Evolutionary conservation across 352 stramenopile genomes (phyloP).

Genomic region (Pythium guiyangense): DNA sequence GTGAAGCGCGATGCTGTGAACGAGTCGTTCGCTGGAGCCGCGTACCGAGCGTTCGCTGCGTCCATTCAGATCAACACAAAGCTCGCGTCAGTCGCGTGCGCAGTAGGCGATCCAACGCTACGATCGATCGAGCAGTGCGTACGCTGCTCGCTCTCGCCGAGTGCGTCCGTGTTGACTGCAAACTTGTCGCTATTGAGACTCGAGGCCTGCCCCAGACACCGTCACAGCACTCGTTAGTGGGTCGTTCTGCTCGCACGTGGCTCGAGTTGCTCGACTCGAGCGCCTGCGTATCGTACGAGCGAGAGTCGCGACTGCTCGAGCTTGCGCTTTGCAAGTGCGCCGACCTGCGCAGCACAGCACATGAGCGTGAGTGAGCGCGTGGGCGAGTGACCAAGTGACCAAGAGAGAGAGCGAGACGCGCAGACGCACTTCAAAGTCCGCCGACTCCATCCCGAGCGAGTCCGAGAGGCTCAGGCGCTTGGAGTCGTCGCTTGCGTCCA

Average conservation of each 20-base stretch:
- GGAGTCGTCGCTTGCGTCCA: conserved; percentile 9
- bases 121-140: background rate
- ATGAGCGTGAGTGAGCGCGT: too few species aligned
- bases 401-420: background rate
- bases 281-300: too few species aligned
- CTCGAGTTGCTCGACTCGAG: too few species aligned
- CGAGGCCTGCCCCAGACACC: conserved; percentile 24
- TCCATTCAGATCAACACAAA: background rate
- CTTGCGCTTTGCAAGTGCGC: conserved; percentile 34
- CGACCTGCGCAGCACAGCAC: conserved; percentile 35
- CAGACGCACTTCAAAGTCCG: conserved; percentile 67
- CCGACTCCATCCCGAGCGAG: conserved; percentile 67
- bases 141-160: conserved; percentile 46
- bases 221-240: too few species aligned
- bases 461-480: conserved; percentile 50
- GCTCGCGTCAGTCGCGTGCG: background rate
- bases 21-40: conserved; percentile 1
- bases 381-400: background rate
- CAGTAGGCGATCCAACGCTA: too few species aligned
- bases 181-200: conserved; percentile 78
- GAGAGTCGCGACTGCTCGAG: conserved; percentile 42
- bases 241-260: too few species aligned
- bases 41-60: conserved; percentile 13
- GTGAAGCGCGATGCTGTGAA: conserved; percentile 2
- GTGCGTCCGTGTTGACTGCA: conserved; percentile 52